phyloP scores from a whole-genome alignment of 768 basidiomycete genomes.

The Suillus decipiens region DNA sequence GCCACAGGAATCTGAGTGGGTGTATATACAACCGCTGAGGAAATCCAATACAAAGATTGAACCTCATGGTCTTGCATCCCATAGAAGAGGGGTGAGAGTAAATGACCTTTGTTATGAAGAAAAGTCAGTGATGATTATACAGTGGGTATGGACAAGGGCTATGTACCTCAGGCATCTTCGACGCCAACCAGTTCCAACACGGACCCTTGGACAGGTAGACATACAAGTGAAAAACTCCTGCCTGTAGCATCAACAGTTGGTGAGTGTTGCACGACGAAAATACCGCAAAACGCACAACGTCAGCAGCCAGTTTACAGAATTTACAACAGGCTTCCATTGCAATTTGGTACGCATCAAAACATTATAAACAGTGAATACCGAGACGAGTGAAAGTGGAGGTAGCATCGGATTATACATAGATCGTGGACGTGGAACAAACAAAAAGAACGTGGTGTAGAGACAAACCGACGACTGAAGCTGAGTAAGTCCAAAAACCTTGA shows the following conservation, averaged over 20 bases:
- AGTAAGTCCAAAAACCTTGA: constrained; percentile 8
- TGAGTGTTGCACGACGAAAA: neutral
- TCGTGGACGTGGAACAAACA: constrained; percentile 10
- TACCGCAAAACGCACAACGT: neutral
- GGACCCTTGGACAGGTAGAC: neutral
- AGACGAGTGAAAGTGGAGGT: constrained; percentile 10
- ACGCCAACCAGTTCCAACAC: neutral
- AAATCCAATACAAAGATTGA: neutral
- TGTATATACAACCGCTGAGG: neutral
- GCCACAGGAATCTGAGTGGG: constrained; percentile 11
- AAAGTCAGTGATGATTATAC: neutral
- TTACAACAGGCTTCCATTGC: constrained; percentile 26
- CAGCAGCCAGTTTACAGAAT: neutral
- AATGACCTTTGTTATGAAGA: neutral
- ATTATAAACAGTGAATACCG: constrained; percentile 17
- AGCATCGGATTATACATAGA: constrained; percentile 18
- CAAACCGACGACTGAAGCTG: constrained; percentile 7
- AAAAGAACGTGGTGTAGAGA: constrained; percentile 8
- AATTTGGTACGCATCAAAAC: constrained; percentile 16
- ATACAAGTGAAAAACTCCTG: neutral
- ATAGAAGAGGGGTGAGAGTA: neutral
- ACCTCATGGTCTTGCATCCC: neutral
- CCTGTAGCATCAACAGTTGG: neutral
- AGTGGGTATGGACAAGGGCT: neutral
- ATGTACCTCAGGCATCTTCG: neutral